Evolutionary conservation across 768 basidiomycete genomes (phyloP), one percentile per base, ranked within the genome.

Genomic region (Rhizopogon vinicolor): DNA sequence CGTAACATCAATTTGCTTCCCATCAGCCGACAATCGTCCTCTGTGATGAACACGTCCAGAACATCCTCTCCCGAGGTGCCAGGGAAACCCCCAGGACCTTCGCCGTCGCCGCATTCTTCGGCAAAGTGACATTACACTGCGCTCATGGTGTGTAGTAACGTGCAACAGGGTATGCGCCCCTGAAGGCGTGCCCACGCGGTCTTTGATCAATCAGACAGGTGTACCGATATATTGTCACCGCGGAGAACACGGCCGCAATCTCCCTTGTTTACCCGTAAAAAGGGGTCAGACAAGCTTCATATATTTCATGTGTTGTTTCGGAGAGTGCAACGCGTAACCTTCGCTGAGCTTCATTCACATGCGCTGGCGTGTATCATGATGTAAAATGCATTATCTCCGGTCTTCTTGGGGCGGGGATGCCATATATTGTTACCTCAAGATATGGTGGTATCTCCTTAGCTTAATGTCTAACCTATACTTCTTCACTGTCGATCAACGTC

Each of bases 401-500:
- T 49, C 33, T 49, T 37, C 22, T 37, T 37, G 19, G 33, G 35
- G 48, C 37, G 35, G 46, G 48, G 48, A 22, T 49, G 5, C 19
- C 14, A 49, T 37, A 37, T 16, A 49, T 16, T 37, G 19, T 48
- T 35, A 35, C 13, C 10, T 42, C 9, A 42, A 52, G 57, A 62
- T 60, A 61, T 61, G 43, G 62, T 62, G 68, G 54, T 68, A 69
- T 69, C 69, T 63, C 70, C 68, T 37, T 31, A 59, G 37, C 37
- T 41, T 25, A 39, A 59, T 18, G 39, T 28, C 33, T 28, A 48
- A 52, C 41, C 37, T 35, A 51, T 25, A 7, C 51, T 44, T 18
- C 48, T 18, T 57, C 54, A 65, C 57, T 45, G 57, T 42, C 62
- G 68, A 66, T 76, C 72, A 50, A 71, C 63, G 39, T 65, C 62